These are phyloP conservation scores for Hyphopichia homilentoma DNA, from an alignment of 805 yeast species.

Conservation along the genomic window DNA sequence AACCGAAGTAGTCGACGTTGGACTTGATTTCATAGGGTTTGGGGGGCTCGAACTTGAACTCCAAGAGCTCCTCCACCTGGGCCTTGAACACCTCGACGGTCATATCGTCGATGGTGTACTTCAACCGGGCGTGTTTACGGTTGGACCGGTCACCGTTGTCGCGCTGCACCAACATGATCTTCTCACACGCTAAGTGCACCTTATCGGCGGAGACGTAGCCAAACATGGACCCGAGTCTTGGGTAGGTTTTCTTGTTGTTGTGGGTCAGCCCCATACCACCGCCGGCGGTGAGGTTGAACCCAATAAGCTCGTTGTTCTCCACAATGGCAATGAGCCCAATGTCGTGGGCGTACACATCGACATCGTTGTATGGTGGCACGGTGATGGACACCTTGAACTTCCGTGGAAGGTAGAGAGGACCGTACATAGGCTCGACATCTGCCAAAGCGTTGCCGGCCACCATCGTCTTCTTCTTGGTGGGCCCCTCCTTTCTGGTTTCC, in stretches of 20 bases:
- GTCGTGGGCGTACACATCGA: slow-evolving; percentile 94
- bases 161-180: slow-evolving; percentile 89
- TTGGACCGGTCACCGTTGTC: slow-evolving; percentile 93
- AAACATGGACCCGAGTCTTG: slow-evolving; percentile 85
- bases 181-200: slow-evolving; percentile 77
- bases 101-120: slow-evolving; percentile 92
- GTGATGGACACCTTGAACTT: slow-evolving; percentile 93
- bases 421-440: slow-evolving; percentile 83
- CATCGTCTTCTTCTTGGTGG: slow-evolving; percentile 72
- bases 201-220: slow-evolving; percentile 72
- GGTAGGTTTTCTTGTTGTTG: slow-evolving; percentile 94
- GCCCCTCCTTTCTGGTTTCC: slow-evolving; percentile 68
- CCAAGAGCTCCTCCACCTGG: slow-evolving; percentile 82
- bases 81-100: slow-evolving; percentile 80
- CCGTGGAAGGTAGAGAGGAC: slow-evolving; percentile 85
- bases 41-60: slow-evolving; percentile 67
- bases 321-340: slow-evolving; percentile 89
- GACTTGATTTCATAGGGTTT: slow-evolving; percentile 75
- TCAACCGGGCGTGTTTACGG: slow-evolving; percentile 96
- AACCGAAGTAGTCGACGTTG: slow-evolving; percentile 88
- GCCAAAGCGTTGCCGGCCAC: slow-evolving; percentile 85
- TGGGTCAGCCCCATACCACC: slow-evolving; percentile 99
- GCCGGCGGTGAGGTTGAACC: slow-evolving; percentile 88
- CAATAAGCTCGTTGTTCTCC: slow-evolving; percentile 60
- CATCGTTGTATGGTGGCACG: slow-evolving; percentile 95